Percentiles rank a stretch among this genome's conserved stretches.
Evolutionary conservation across 225 moss, liverwort and hornwort species (phyloP).

Genomic region (Pseudisothecium myosuroides): DNA sequence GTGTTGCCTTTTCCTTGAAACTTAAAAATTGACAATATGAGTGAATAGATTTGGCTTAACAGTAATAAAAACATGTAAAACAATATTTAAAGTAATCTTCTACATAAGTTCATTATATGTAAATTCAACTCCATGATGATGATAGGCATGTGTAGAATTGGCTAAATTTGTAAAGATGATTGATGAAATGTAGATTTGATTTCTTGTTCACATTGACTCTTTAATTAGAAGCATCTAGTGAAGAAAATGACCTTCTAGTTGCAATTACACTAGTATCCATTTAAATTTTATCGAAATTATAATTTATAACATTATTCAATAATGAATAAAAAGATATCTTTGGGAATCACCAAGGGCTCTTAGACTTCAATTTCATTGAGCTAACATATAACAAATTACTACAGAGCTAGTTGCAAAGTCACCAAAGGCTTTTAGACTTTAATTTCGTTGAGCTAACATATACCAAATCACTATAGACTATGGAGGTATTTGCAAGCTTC

Average conservation of each 20-base stretch:
- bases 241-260: background rate
- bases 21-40: background rate
- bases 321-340: background rate
- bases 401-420: no score
- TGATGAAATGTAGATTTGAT: background rate
- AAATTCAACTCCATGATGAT: background rate
- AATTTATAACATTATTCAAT: background rate
- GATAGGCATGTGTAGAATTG: background rate
- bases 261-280: no score
- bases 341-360: no score
- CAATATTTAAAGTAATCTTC: background rate
- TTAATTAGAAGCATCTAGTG: background rate
- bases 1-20: background rate
- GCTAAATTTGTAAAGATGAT: no score
- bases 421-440: background rate
- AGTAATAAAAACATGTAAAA: background rate
- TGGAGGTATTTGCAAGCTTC: no score
- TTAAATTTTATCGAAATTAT: background rate
- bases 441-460: background rate
- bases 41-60: background rate
- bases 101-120: rapidly evolving
- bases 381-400: no score
- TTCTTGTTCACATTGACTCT: background rate
- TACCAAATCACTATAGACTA: background rate
- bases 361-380: no score